phyloP scores from a whole-genome alignment of 805 yeast genomes.

The Jamesozyma lodderae region DNA sequence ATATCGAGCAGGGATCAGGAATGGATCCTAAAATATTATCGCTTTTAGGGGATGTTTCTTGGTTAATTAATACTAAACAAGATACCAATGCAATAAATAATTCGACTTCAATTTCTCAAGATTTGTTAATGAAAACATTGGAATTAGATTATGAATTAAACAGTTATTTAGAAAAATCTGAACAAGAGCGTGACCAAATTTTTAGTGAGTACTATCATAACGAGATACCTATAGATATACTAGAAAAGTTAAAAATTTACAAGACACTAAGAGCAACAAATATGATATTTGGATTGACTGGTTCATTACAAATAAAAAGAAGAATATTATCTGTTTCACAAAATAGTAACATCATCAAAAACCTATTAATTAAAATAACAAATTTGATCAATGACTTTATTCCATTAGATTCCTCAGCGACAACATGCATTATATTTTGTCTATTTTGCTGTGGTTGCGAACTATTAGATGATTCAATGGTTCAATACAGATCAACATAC shows the following conservation, averaged over 20 bases:
- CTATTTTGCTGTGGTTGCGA: constrained; percentile 21
- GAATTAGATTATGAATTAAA: constrained; percentile 31
- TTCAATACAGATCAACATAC: constrained; percentile 8
- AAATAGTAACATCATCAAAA: constrained; percentile 40
- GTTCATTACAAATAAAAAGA: constrained; percentile 47
- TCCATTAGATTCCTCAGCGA: constrained; percentile 7
- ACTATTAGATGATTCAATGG: constrained; percentile 8
- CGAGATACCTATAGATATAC: constrained; percentile 10
- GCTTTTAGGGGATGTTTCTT: constrained; percentile 42
- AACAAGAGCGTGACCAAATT: constrained; percentile 20
- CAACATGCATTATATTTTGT: constrained; percentile 14
- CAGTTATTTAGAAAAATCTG: constrained; percentile 18
- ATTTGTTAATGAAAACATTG: constrained; percentile 23
- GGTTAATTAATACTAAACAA: constrained; percentile 31
- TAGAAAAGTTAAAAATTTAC: constrained; percentile 13
- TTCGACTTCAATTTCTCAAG: constrained; percentile 1
- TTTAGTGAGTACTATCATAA: background rate
- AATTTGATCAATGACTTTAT: constrained; percentile 8
- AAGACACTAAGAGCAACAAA: constrained; percentile 39
- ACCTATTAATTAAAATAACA: constrained; percentile 14
- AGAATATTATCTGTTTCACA: constrained; percentile 46
- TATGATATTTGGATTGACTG: constrained; percentile 43
- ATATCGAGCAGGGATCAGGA: constrained; percentile 56
- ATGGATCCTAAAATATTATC: constrained; percentile 57
- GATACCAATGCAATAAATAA: background rate